phyloP scores from a whole-genome alignment of 805 yeast genomes.

The Nakazawaea holstii region DNA sequence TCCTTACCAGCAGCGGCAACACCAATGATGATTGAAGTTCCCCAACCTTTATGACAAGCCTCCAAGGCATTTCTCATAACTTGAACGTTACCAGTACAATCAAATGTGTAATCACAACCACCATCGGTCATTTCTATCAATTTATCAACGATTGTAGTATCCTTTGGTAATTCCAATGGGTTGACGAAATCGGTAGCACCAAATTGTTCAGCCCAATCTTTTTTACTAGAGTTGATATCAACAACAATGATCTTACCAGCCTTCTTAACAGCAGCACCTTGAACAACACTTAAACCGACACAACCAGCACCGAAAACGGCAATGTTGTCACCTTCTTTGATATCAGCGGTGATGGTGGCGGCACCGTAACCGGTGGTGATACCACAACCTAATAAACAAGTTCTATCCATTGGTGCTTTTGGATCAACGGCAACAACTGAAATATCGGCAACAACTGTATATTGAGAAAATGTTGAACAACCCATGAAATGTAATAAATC shows the following conservation, averaged over 20 bases:
- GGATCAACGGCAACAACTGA: constrained; percentile 90
- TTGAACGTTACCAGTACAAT: constrained; percentile 93
- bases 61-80: constrained; percentile 97
- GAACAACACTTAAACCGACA: constrained; percentile 93
- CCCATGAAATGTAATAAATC: constrained; percentile 94
- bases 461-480: constrained; percentile 93
- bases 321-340: constrained; percentile 85
- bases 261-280: constrained; percentile 83
- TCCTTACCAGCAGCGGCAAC: constrained; percentile 99
- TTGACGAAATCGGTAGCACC: constrained; percentile 96
- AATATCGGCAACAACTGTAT: constrained; percentile 96
- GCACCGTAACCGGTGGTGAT: constrained; percentile 99
- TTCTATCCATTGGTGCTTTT: constrained; percentile 76
- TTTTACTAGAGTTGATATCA: constrained; percentile 81
- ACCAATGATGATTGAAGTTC: constrained; percentile 90
- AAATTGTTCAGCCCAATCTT: constrained; percentile 79
- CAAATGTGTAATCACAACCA: constrained; percentile 93
- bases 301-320: constrained; percentile 98
- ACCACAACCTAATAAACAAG: constrained; percentile 96
- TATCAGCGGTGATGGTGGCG: constrained; percentile 88
- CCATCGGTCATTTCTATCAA: constrained; percentile 92
- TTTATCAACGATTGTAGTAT: constrained; percentile 72
- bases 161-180: constrained; percentile 72
- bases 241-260: constrained; percentile 81
- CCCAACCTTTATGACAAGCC: constrained; percentile 99